Base-by-base conservation (phyloP, 2,329 filamentous ascomycete genomes). In the Ascomycota sp. region DNA sequence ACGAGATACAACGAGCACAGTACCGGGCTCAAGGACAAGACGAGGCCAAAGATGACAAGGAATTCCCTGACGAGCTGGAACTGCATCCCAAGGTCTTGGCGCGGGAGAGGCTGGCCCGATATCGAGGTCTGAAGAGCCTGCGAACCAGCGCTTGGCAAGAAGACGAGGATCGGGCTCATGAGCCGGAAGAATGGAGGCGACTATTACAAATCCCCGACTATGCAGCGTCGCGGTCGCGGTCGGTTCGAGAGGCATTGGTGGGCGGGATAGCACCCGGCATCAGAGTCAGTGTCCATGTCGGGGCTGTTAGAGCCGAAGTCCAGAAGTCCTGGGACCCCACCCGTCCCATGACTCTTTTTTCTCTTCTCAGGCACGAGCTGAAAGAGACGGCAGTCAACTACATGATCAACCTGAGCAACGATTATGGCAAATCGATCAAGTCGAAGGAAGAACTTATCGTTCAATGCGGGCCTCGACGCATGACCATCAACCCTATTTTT, bases 11-110 rank as follows among this genome's bases (percentile, higher is more conserved):
- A 46, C 63, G 98, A 25, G 79, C 73, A 32, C 76, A 76, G 27
- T 98, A 83, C 53, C 73, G 89, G 24, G 64, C 69, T 30, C 72
- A 73, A 38, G 81, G 83, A 44, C 71, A 73, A 30, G 72, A 73
- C 17, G 86, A 94, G 40, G 81, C 73, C 4, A 69, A 85, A 29
- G 85, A 95, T 10, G 89, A 98, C 50, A 69, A 79, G 32, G 86
- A 95, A 50, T 98, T 95, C 51, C 89, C 89, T 0, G 89, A 98
- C 40, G 89, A 98, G 52, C 89, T 98, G 33, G 91, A 98, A 51
- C 61, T 98, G 31, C 81, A 80, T 39, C 89, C 91, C 0, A 69
- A 86, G 31, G 81, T 91, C 4, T 63, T 81, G 27, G 89, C 89
- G 1, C 63, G 81, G 30, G 89, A 98, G 53, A 68, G 89, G 27